These are phyloP conservation scores for Leishmania turanica DNA, from an alignment of 208 protist genomes.

Conservation along the genomic window DNA sequence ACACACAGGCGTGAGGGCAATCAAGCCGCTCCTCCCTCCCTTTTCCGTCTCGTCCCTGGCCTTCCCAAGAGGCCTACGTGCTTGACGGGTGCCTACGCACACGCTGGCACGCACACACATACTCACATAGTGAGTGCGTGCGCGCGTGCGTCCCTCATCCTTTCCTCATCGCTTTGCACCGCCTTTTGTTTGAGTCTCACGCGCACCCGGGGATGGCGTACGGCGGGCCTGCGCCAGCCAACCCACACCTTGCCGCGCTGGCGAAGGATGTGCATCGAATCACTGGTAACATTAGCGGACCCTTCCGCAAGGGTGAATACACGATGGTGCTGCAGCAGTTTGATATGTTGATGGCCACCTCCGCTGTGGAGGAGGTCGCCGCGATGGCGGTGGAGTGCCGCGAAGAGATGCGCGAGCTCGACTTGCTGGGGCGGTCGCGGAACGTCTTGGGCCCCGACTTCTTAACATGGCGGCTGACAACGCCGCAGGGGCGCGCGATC, in stretches of 20 bases:
- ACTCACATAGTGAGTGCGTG: background rate
- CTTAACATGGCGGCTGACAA: constrained; percentile 35
- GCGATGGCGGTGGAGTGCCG: constrained; percentile 25
- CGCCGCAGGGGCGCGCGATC: constrained; percentile 19
- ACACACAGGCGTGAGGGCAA: no score
- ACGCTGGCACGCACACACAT: background rate
- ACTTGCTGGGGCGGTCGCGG: constrained; percentile 25
- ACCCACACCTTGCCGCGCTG: constrained; percentile 6
- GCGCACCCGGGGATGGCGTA: background rate
- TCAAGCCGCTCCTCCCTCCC: no score
- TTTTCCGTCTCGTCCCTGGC: no score
- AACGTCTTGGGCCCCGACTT: constrained; percentile 55
- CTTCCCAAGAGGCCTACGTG: no score
- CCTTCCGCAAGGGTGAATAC: constrained; percentile 56
- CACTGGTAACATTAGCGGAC: constrained; percentile 23
- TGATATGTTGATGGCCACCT: constrained; percentile 66
- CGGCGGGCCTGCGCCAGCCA: background rate
- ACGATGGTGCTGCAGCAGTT: constrained; percentile 74
- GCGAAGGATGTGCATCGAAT: constrained; percentile 20
- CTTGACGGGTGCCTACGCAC: no score
- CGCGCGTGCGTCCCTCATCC: background rate
- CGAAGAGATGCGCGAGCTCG: constrained; percentile 36
- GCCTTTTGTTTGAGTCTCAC: background rate
- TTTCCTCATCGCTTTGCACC: background rate
- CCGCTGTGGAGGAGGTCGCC: constrained; percentile 39